These are phyloP conservation scores for Borealophlyctis nickersoniae DNA, from an alignment of 192 early-diverging fungal genomes.

Conservation along the genomic window DNA sequence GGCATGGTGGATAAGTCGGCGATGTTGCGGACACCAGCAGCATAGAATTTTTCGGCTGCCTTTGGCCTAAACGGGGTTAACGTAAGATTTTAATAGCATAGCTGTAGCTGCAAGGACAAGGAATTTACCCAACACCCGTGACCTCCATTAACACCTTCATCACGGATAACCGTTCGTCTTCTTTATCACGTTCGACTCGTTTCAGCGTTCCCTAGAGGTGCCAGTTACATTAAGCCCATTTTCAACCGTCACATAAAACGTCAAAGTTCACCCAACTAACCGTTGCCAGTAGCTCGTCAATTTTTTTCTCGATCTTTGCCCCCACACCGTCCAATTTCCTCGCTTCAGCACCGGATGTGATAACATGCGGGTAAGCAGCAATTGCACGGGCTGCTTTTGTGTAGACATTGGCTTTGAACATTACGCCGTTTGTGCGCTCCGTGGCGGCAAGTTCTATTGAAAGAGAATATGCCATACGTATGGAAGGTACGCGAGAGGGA, in stretches of 20 bases:
- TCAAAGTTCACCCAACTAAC: not conserved
- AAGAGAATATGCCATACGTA: too few species aligned
- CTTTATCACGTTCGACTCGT: not conserved
- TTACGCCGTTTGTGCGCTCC: not conserved
- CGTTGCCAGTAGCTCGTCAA: not conserved
- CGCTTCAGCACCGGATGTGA: not conserved
- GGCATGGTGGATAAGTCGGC: not conserved
- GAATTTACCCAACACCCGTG: not conserved
- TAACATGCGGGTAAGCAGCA: not conserved
- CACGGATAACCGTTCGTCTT: not conserved
- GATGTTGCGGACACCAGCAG: not conserved
- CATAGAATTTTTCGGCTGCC: not conserved
- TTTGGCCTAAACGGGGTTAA: too few species aligned
- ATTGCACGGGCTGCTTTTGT: not conserved
- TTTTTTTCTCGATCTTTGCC: not conserved
- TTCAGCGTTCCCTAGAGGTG: not conserved
- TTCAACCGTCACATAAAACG: not conserved
- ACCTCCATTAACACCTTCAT: not conserved
- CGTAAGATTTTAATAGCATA: too few species aligned
- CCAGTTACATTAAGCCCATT: not conserved
- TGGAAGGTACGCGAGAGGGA: too few species aligned
- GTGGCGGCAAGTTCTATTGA: not conserved
- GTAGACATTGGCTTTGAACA: not conserved
- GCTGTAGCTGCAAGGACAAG: too few species aligned
- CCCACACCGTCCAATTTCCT: not conserved